These are phyloP conservation scores for Pugionium dolabratum DNA, from an alignment of 345 rosid genomes.

Conservation along the genomic window DNA sequence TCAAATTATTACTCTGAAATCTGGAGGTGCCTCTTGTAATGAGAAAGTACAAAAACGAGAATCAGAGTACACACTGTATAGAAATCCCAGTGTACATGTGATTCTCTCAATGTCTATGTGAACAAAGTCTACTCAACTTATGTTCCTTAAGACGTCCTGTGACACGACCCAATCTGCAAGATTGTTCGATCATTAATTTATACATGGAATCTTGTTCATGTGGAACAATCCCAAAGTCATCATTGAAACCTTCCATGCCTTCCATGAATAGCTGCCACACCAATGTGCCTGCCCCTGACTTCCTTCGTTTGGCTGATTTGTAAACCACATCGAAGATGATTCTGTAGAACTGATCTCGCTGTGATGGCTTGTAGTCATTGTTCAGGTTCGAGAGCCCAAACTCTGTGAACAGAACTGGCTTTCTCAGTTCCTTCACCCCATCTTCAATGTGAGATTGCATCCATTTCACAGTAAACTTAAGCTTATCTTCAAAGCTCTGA, in stretches of 20 bases:
- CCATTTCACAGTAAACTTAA: constrained; percentile 64
- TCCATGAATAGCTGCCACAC: constrained; percentile 83
- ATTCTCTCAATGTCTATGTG: constrained; percentile 39
- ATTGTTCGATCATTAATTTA: constrained; percentile 56
- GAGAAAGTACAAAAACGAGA: constrained; percentile 49
- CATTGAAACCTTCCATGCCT: constrained; percentile 84
- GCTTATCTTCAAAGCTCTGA: constrained; percentile 56
- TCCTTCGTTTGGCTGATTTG: constrained; percentile 58
- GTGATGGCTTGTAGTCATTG: constrained; percentile 58
- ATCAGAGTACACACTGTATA: constrained; percentile 18
- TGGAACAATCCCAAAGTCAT: constrained; percentile 81
- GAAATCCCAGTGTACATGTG: constrained; percentile 27
- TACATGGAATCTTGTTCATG: constrained; percentile 61
- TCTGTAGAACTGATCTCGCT: constrained; percentile 55
- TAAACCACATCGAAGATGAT: constrained; percentile 51
- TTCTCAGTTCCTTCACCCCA: constrained; percentile 59
- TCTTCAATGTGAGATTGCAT: constrained; percentile 78
- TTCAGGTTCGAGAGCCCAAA: constrained; percentile 71
- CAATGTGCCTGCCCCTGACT: constrained; percentile 75
- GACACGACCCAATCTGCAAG: constrained; percentile 70
- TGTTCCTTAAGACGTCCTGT: constrained; percentile 43
- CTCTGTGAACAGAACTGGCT: constrained; percentile 75
- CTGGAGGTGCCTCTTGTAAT: constrained; percentile 37
- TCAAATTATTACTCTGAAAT: no score
- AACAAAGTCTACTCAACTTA: constrained; percentile 55